A percentile compares a stretch with the other conserved stretches of the same genome.
Conservation (phyloP, 2,329 filamentous ascomycete species). For the Iodosphaeria phyllophila region DNA sequence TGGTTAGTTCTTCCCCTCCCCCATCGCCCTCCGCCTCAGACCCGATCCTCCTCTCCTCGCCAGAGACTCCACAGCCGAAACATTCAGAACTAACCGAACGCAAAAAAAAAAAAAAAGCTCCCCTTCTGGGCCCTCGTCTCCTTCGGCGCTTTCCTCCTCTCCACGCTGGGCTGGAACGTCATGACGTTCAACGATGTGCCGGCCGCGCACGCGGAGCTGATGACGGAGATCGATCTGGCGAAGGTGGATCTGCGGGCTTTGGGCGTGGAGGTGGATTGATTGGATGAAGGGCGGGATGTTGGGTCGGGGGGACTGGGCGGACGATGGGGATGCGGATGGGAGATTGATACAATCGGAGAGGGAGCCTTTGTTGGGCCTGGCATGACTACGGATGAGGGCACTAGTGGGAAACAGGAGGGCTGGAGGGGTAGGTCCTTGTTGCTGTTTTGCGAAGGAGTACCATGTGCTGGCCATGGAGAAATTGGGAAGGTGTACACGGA, state of each 20-base stretch:
- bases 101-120: conserved; percentile 34
- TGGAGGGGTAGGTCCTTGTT: no score
- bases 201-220: conserved; percentile 74
- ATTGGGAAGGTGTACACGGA: no score
- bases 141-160: conserved; percentile 82
- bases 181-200: conserved; percentile 95
- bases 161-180: conserved; percentile 80
- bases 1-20: conserved; percentile 39
- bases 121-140: conserved; percentile 85
- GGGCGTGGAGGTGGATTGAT: conserved; percentile 62
- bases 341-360: no score
- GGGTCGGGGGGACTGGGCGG: no score
- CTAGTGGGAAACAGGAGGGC: no score
- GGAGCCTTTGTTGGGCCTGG: no score
- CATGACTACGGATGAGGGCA: no score
- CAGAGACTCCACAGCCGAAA: not conserved
- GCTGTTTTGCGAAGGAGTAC: no score
- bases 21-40: no score
- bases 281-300: no score
- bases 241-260: conserved; percentile 53
- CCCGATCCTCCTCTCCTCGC: not conserved
- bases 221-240: conserved; percentile 64
- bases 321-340: no score
- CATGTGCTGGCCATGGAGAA: no score
- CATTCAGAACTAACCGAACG: conserved; percentile 2